Evolutionary conservation across 2,329 filamentous ascomycete genomes (phyloP), one percentile per base, ranked within the genome.

Genomic region (Alternaria infectoria): DNA sequence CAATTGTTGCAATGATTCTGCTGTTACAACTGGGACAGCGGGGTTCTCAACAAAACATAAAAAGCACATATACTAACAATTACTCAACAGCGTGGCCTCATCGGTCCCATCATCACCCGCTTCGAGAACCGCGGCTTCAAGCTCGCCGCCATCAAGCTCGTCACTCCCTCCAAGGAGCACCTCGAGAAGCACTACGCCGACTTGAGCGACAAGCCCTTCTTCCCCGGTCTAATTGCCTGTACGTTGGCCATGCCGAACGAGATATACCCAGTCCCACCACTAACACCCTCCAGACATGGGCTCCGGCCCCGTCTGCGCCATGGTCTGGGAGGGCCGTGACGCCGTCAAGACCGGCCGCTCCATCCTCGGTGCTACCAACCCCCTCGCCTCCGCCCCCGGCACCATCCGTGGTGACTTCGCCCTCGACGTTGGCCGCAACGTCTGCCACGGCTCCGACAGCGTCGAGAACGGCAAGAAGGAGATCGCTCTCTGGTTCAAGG

Each of bases 381-480:
- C 96, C 80, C 89, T 96, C 73, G 92, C 91, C 81, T 98, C 95
- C 62, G 89, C 91, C 79, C 96, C 96, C 71, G 96, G 96, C 83
- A 99, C 96, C 87, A 99, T 99, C 89, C 95, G 96, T 86, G 95
- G 93, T 84, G 91, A 95, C 87, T 93, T 83, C 83, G 91, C 92
- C 83, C 92, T 95, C 77, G 90, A 93, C 78, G 91, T 93, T 81
- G 96, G 96, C 86, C 93, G 95, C 84, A 99, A 99, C 88, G 93
- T 98, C 86, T 98, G 95, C 92, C 96, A 99, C 90, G 96, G 96
- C 83, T 97, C 93, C 84, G 96, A 99, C 89, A 90, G 88, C 82
- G 95, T 99, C 85, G 96, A 99, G 90, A 97, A 89, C 87, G 96
- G 96, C 85, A 89, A 98, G 91, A 97, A 98, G 92, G 96, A 99